These are phyloP conservation scores for Rheum nobile DNA, from an alignment of 148 eudicot genomes.

Conservation along the genomic window DNA sequence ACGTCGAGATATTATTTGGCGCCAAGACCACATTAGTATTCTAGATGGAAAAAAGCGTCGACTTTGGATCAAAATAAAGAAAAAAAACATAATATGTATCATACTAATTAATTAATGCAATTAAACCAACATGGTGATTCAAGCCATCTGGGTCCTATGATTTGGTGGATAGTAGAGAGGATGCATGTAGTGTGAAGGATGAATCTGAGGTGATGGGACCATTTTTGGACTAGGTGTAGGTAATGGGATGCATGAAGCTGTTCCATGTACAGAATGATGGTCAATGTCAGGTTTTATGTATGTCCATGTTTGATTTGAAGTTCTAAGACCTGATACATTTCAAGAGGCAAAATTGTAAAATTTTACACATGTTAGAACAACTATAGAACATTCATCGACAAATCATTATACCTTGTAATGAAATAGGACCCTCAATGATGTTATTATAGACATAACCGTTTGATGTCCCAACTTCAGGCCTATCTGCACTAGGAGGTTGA, in stretches of 20 bases:
- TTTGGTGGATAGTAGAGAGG: slow-evolving; percentile 60
- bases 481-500: slow-evolving; percentile 22
- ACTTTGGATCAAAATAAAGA: no score
- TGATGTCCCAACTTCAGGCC: slow-evolving; percentile 26
- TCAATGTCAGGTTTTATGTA: slow-evolving; percentile 40
- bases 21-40: no score
- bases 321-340: slow-evolving; percentile 27
- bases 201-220: slow-evolving; percentile 40
- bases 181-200: not conserved
- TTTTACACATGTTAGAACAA: not conserved
- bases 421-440: slow-evolving; percentile 4
- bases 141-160: slow-evolving; percentile 60
- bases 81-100: no score
- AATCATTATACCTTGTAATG: slow-evolving; percentile 22
- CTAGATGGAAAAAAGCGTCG: no score
- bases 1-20: no score
- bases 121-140: slow-evolving; percentile 37
- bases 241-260: slow-evolving; percentile 24
- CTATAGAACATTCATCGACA: not conserved
- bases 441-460: slow-evolving; percentile 19
- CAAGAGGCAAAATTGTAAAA: slow-evolving; percentile 4
- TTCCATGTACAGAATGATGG: slow-evolving; percentile 30
- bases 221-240: slow-evolving; percentile 35
- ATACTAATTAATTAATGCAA: no score
- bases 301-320: slow-evolving; percentile 48